Evolutionary conservation across 2,329 filamentous ascomycete species (phyloP), one percentile per base, ranked within the genome.

Genomic region (Aulographum hederae): DNA sequence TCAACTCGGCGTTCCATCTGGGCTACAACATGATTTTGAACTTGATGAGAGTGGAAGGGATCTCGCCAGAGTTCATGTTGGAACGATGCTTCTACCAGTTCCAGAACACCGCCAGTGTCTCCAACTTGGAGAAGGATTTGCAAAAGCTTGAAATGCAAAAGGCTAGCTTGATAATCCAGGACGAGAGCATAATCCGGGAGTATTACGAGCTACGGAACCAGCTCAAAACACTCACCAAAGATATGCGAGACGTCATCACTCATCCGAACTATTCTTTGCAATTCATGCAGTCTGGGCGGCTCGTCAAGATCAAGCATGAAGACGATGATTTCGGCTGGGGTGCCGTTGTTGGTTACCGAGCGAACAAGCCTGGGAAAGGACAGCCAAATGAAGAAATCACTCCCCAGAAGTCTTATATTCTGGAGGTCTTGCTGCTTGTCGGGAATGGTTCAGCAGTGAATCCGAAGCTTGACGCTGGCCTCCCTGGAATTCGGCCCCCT

Each of bases 1-100:
- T 98, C 18, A 95, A 95, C 56, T 95, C 89, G 3, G 89, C 89
- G 2, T 98, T 98, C 57, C 81, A 98, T 51, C 67, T 98, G 12
- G 85, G 89, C 19, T 98, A 98, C 64, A 98, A 98, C 60, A 98
- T 98, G 89, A 81, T 98, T 47, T 65, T 98, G 35, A 98, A 98
- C 48, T 58, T 98, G 38, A 76, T 95, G 53, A 71, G 89, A 55
- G 86, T 98, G n/a, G 89, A 98, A 51, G 86, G 84, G n/a, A 92
- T 98, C 31, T 95, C 85, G 6, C 89, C 91, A 2, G 86, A 98
- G 46, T 95, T 81, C 48, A 98, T 98, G 89, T 63, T 98, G n/a
- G 85, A 95, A 59, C 72, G 78, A 42, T 98, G 89, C 49, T 98
- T 98, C 60, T 91, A 81, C 53, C 89, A 98, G 53, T 98, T 98